phyloP scores from a whole-genome alignment of 2,329 filamentous ascomycete species.

The Clonostachys solani region DNA sequence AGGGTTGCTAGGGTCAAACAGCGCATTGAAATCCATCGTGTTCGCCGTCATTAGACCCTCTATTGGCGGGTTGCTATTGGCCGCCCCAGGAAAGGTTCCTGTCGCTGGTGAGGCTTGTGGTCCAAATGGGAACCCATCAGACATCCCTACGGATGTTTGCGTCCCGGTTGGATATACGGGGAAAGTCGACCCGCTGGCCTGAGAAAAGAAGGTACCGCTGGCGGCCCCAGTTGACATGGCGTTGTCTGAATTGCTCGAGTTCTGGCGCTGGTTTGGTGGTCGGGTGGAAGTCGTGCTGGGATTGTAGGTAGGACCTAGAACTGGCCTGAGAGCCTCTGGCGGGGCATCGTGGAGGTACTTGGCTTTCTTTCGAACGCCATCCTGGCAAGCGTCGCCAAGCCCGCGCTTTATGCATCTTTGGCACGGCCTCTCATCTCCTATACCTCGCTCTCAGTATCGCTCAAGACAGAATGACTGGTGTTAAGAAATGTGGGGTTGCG shows the following conservation, averaged over 20 bases:
- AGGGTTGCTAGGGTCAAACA: slow-evolving; percentile 90
- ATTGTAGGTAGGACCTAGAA: slow-evolving; percentile 69
- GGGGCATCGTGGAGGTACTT: slow-evolving; percentile 98
- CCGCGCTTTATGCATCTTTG: slow-evolving; percentile 91
- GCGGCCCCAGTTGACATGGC: slow-evolving; percentile 25
- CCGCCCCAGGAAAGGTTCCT: slow-evolving; percentile 62
- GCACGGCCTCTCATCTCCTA: slow-evolving; percentile 94
- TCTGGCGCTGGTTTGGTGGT: slow-evolving; percentile 40
- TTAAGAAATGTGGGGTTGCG: too few species aligned
- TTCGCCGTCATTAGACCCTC: slow-evolving; percentile 46
- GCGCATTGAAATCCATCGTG: slow-evolving; percentile 47
- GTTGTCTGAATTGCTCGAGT: slow-evolving; percentile 42
- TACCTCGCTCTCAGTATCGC: background rate
- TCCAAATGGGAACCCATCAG: slow-evolving; percentile 49
- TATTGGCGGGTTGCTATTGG: slow-evolving; percentile 41
- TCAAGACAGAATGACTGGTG: too few species aligned
- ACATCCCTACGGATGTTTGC: slow-evolving; percentile 30
- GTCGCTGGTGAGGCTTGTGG: slow-evolving; percentile 70
- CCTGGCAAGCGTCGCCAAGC: slow-evolving; percentile 86
- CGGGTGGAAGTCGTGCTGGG: slow-evolving; percentile 43
- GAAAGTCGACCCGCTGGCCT: slow-evolving; percentile 39
- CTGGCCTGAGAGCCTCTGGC: slow-evolving; percentile 82
- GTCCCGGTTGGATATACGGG: slow-evolving; percentile 42
- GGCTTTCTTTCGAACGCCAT: slow-evolving; percentile 96
- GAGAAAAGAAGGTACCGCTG: slow-evolving; percentile 40